A percentile compares a stretch with the other conserved stretches of the same genome.
Evolutionary conservation across 2,329 filamentous ascomycete genomes (phyloP).

Genomic region (Metarhizium album): DNA sequence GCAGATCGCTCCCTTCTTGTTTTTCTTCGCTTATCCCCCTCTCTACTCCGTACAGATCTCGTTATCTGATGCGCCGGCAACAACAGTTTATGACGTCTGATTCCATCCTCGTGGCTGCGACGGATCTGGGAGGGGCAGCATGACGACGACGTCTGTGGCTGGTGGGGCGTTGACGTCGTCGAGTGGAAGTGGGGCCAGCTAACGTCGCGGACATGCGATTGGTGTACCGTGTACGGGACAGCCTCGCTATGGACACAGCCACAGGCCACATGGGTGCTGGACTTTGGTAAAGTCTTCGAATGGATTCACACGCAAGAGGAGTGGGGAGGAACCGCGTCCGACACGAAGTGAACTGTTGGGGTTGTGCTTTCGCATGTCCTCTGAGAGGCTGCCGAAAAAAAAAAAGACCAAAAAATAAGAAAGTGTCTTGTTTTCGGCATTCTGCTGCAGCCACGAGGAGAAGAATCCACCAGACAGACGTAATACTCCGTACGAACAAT

Average conservation of each 20-base stretch:
- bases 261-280: not conserved
- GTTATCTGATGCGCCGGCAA: not conserved
- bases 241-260: not conserved
- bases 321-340: no score
- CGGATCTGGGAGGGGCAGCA: conserved; percentile 5
- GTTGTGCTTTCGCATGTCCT: no score
- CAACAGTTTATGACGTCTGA: not conserved
- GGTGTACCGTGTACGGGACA: not conserved
- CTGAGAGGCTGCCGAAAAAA: no score
- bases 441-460: no score
- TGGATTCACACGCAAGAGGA: not conserved
- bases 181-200: not conserved
- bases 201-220: not conserved
- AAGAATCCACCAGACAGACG: no score
- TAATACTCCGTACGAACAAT: no score
- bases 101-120: not conserved
- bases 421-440: no score
- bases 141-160: conserved; percentile 13
- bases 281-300: not conserved
- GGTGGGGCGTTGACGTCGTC: conserved; percentile 1
- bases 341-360: no score
- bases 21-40: no score
- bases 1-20: no score
- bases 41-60: no score
- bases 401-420: no score